These are phyloP conservation scores for Macrolepiota dolichaula DNA, from an alignment of 768 basidiomycete species.

Conservation along the genomic window DNA sequence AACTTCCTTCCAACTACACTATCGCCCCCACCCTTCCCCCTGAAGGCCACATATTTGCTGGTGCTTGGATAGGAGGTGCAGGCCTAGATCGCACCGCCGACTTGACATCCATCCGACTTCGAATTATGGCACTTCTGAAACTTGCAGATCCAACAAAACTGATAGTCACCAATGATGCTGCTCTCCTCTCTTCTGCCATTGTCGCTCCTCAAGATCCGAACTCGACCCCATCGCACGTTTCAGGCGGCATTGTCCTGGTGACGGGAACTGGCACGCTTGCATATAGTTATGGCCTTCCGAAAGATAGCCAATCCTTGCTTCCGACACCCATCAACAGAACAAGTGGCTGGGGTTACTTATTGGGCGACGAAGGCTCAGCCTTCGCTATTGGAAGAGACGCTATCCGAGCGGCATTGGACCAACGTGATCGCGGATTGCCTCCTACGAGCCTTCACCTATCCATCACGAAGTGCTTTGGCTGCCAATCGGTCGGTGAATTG, in stretches of 20 bases:
- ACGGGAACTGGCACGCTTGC: constrained; percentile 24
- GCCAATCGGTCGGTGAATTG: constrained; percentile 16
- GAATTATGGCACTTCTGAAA: constrained; percentile 14
- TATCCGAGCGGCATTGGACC: constrained; percentile 17
- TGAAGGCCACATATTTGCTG: constrained; percentile 13
- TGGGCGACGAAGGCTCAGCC: constrained; percentile 25
- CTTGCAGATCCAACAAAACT: constrained; percentile 15
- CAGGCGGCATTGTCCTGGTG: constrained; percentile 21
- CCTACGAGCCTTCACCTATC: constrained; percentile 18
- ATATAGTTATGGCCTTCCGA: constrained; percentile 16
- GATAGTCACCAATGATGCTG: constrained; percentile 24
- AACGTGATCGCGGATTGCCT: constrained; percentile 15
- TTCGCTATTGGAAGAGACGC: constrained; percentile 23
- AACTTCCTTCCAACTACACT: constrained; percentile 3
- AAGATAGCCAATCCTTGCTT: constrained; percentile 10
- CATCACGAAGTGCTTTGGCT: constrained; percentile 19
- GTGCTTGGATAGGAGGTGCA: constrained; percentile 25
- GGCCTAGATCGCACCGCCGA: constrained; percentile 22
- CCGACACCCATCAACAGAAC: constrained; percentile 17
- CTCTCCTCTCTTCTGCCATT: constrained; percentile 24
- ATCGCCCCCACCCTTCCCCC: constrained; percentile 4
- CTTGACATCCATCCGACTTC: constrained; percentile 15
- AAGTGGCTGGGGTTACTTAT: constrained; percentile 24
- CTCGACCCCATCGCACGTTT: constrained; percentile 1
- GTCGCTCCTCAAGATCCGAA: neutral